These are phyloP conservation scores for Bacidia rubella DNA, from an alignment of 495 filamentous ascomycete species.

Conservation along the genomic window DNA sequence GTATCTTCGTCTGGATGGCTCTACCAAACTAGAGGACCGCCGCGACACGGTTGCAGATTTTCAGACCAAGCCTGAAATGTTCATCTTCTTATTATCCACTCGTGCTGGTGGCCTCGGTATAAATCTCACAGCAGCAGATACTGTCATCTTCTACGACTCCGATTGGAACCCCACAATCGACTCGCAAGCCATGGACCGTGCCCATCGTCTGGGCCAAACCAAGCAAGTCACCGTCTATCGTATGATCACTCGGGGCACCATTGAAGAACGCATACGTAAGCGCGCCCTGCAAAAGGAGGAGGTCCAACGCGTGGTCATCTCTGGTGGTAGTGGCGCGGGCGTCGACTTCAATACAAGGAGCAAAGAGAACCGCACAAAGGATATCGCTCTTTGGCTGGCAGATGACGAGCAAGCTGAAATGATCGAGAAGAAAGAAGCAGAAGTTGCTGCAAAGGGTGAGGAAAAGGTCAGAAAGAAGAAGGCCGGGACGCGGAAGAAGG, in stretches of 20 bases:
- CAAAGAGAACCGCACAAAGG: conserved; percentile 83
- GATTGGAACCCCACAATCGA: conserved; percentile 99
- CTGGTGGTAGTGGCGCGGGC: conserved; percentile 65
- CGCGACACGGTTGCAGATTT: conserved; percentile 95
- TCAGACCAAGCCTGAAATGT: conserved; percentile 83
- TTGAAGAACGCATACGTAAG: conserved; percentile 97
- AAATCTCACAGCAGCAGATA: conserved; percentile 84
- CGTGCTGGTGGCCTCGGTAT: conserved; percentile 96
- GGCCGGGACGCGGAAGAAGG: conserved; percentile 46
- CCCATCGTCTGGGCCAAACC: conserved; percentile 94
- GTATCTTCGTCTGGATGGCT: conserved; percentile 91
- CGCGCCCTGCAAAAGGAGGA: conserved; percentile 97
- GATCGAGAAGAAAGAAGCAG: conserved; percentile 79
- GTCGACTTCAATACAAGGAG: conserved; percentile 90
- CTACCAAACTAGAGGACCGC: conserved; percentile 94
- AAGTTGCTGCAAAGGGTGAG: conserved; percentile 49
- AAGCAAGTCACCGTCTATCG: conserved; percentile 94
- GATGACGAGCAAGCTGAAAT: conserved; percentile 88
- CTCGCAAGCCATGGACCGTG: conserved; percentile 96
- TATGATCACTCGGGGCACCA: conserved; percentile 91
- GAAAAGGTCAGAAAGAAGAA: conserved; percentile 43
- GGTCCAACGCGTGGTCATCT: conserved; percentile 96
- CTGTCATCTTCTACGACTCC: conserved; percentile 98
- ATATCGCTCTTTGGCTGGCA: conserved; percentile 93
- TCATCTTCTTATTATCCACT: conserved; percentile 90